Conservation (phyloP, 805 yeast species). For the Candida wancherniae region DNA sequence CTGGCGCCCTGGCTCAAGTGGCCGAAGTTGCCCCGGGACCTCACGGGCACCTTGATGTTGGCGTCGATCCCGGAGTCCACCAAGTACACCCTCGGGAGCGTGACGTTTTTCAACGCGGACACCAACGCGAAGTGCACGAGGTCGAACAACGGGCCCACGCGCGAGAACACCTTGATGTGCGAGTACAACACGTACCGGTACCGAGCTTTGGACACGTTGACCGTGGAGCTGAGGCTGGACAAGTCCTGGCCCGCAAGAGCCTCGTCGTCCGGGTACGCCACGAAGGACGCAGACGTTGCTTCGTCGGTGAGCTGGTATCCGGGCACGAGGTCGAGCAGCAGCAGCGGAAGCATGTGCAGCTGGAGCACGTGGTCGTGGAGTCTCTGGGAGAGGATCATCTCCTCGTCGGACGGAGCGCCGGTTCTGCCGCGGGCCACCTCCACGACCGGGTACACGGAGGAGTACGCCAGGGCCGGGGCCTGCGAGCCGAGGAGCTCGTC, state of each 20-base stretch:
- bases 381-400: conserved; percentile 66
- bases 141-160: conserved; percentile 80
- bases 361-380: conserved; percentile 57
- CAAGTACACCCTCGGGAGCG: conserved; percentile 63
- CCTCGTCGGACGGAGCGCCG: conserved; percentile 85
- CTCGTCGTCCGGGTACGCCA: conserved; percentile 56
- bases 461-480: conserved; percentile 14
- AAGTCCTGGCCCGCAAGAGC: conserved; percentile 22
- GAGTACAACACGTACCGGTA: conserved; percentile 57
- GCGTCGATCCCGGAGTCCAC: conserved; percentile 51
- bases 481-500: conserved; percentile 24
- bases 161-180: conserved; percentile 68
- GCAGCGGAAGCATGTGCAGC: conserved; percentile 45
- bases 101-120: conserved; percentile 53
- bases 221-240: conserved; percentile 17
- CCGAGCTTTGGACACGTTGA: conserved; percentile 18
- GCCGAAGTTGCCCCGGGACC: conserved; percentile 48
- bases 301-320: conserved; percentile 17
- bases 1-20: conserved; percentile 36
- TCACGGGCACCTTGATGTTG: conserved; percentile 47
- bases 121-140: conserved; percentile 65
- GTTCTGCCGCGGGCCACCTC: conserved; percentile 69
- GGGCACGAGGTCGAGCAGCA: conserved; percentile 13
- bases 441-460: conserved; percentile 63
- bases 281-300: conserved; percentile 11